These are phyloP conservation scores for Globisporangium cylindrosporum DNA, from an alignment of 352 stramenopile species.

Conservation along the genomic window DNA sequence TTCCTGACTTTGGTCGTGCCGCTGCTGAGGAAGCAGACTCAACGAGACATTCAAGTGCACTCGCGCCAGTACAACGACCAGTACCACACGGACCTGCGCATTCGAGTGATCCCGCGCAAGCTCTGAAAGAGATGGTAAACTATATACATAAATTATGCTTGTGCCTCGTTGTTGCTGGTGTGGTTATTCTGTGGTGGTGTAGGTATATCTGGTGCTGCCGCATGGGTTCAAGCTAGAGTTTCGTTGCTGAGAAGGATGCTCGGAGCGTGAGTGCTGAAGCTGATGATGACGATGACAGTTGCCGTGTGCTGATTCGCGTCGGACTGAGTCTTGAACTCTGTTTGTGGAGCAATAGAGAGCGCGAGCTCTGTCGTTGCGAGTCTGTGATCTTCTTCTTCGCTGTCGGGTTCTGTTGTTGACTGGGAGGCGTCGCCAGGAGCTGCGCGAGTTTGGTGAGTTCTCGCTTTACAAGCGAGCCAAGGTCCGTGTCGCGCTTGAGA, in stretches of 20 bases:
- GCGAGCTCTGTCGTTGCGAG: not conserved
- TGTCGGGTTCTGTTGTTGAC: not conserved
- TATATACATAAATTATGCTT: not conserved
- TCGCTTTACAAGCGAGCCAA: slow-evolving; percentile 11
- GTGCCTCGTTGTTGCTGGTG: not conserved
- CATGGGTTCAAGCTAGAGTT: not conserved
- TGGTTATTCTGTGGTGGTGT: not conserved
- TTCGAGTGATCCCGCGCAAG: slow-evolving; percentile 46
- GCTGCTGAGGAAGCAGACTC: slow-evolving; percentile 68
- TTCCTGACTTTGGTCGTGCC: slow-evolving; percentile 78
- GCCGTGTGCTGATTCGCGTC: not conserved
- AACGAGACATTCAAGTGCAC: slow-evolving; percentile 61
- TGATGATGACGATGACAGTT: not conserved
- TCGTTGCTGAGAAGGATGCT: not conserved
- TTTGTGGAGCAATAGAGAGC: not conserved
- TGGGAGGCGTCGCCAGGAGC: not conserved
- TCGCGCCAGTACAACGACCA: slow-evolving; percentile 56
- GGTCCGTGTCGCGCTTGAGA: not conserved
- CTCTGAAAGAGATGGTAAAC: slow-evolving; percentile 3
- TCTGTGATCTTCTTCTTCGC: not conserved
- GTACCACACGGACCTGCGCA: slow-evolving; percentile 63
- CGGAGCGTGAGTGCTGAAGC: not conserved
- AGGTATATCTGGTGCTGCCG: not conserved
- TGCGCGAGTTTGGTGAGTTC: not conserved
- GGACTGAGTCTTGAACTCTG: not conserved